A percentile compares a stretch with the other conserved stretches of the same genome.
Evolutionary conservation across 2,329 filamentous ascomycete genomes (phyloP).

Genomic region (Ascochyta pisi): DNA sequence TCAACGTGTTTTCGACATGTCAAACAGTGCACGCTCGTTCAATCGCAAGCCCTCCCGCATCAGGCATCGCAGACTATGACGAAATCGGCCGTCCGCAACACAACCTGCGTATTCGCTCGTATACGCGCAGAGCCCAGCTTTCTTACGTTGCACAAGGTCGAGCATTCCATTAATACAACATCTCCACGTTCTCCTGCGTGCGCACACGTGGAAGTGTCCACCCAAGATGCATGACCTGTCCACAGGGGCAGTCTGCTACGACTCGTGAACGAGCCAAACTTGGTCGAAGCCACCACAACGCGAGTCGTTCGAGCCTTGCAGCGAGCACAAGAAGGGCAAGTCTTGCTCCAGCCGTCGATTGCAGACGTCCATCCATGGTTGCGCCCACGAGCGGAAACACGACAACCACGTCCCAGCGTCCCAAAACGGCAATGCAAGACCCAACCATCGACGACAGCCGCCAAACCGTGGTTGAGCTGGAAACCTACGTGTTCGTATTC

Average conservation of each 20-base stretch:
- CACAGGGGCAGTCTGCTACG: not conserved
- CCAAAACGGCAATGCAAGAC: too few relatives aligned
- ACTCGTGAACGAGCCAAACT: not conserved
- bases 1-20: not conserved
- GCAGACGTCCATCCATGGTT: slow-evolving; percentile 4
- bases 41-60: slow-evolving; percentile 12
- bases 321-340: not conserved
- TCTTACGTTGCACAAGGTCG: not conserved
- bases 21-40: not conserved
- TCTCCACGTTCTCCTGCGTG: not conserved
- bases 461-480: too few relatives aligned
- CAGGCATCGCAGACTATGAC: slow-evolving; percentile 13
- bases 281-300: not conserved
- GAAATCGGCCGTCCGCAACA: not conserved
- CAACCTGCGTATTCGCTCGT: not conserved
- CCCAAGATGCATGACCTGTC: not conserved
- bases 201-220: not conserved
- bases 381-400: not conserved
- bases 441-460: too few relatives aligned
- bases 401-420: too few relatives aligned
- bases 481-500: too few relatives aligned
- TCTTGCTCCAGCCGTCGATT: not conserved
- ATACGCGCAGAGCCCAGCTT: not conserved
- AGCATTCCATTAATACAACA: too few relatives aligned
- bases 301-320: not conserved